Base-by-base conservation (phyloP, 1,284 basidiomycete genomes). In the Heterobasidion occidentale region DNA sequence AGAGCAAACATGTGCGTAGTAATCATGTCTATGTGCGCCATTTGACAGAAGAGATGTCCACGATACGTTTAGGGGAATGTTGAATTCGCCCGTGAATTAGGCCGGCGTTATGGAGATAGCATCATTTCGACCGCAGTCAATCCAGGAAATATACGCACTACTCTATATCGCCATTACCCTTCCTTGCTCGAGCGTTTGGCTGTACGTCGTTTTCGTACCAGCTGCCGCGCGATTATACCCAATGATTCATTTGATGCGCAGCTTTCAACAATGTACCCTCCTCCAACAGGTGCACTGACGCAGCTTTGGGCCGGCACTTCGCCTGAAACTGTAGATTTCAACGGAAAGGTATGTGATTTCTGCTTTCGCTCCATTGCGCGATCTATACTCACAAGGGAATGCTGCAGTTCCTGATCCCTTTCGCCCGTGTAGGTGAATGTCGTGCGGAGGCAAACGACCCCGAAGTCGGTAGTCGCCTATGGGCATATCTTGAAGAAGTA, bases 1-100 rank as follows among this genome's bases (percentile, higher is more conserved):
- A 77, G 63, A 71, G 68, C 60, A 79, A 79, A 65, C 70, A 74
- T 60, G 77, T 70, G 46, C 34, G 62, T 58, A 12, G 20, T 14
- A 36, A 17, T 14, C n/a, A 2, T 51, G 3, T 14, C 6, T 34
- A 1, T n/a, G 17, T 36, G 34, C 14, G 47, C 17, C 6, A 19
- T 12, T 5, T 20, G n/a, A 42, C 11, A 42, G n/a, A 11, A 0
- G 38, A 12, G n/a, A 3, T 42, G 38, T 12, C 8, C 7, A n/a
- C 7, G 4, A n/a, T 8, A 42, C 38, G 38, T 27, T 36, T 17
- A 71, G 69, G 71, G 65, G 0, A 74, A 74, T 59, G 63, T 71
- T 20, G 52, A 72, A 5, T 61, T 72, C 38, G 62, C 72, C 3
- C 68, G 70, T 38, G 67, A 72, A 56, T 55, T 72, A 1, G 67